Evolutionary conservation across 2,329 filamentous ascomycete species (phyloP), one percentile per base, ranked within the genome.

Genomic region (Cladosporium velox): DNA sequence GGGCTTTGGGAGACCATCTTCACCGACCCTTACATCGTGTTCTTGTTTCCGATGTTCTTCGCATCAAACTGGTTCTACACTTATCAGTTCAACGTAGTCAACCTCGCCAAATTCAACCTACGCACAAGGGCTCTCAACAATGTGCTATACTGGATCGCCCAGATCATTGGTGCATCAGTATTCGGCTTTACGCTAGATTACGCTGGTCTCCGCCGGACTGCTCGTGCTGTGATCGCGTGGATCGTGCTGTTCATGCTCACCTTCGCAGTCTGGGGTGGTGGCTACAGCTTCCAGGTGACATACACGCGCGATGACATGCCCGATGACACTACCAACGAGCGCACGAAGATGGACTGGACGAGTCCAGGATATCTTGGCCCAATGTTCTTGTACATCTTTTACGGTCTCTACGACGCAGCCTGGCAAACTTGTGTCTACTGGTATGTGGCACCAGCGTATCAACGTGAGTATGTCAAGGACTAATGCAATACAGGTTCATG

Each of bases 381-480:
- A 15, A 91, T 96, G 87, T 92, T 96, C 77, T 80, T 96, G 62
- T 96, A 93, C 82, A 91, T 96, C 74, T 93, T 93, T 79, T 96
- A 95, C 76, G 92, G 92, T 49, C 90, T 95, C 78, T 95, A 89
- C 72, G 94, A 65, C 30, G 63, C 63, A 14, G 63, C 63, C 2
- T 65, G 63, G 63, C 63, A 65, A 28, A 65, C 63, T 28, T 59
- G 54, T 26, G 57, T 65, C 8, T 65, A 65, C n/a, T 65, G 63
- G 63, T 65, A 35, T 51, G 38, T 35, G 10, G 4, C 3, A 7
- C 26, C 18, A 14, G 11, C 3, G 14, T 7, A 44, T 11, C 30
- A 14, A 11, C 10, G 26, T 10, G 6, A 21, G 30, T 11, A 10
- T 11, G 2, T 2, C 28, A 30, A 30, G 28, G 28, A 24, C 6